Conservation (phyloP, 805 yeast genomes). For the Starmerella cellae region DNA sequence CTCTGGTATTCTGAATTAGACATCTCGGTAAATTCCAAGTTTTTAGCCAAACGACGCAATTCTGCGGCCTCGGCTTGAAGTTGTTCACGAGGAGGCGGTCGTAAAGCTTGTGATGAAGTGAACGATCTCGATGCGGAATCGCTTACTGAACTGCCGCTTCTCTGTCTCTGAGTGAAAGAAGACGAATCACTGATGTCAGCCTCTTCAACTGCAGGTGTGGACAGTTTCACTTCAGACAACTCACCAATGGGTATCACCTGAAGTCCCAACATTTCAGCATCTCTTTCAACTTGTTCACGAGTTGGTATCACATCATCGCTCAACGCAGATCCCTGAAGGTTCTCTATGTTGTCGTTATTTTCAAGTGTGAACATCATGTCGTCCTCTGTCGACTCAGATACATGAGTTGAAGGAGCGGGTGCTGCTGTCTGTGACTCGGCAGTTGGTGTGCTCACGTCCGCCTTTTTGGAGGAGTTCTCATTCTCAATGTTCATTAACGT, state of each 20-base stretch:
- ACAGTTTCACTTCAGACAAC: background rate
- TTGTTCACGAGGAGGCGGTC: background rate
- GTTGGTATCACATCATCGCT: constrained; percentile 6
- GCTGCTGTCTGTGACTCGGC: background rate
- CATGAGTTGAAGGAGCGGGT: background rate
- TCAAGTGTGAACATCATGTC: background rate
- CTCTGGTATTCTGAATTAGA: constrained; percentile 4
- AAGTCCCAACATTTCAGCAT: constrained; percentile 1
- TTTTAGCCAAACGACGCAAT: background rate
- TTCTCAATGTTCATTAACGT: background rate
- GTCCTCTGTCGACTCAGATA: background rate
- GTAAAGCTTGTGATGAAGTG: background rate
- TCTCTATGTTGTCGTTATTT: background rate
- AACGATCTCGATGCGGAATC: background rate
- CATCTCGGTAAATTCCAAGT: constrained; percentile 1
- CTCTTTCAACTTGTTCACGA: constrained; percentile 2
- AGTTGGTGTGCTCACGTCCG: background rate
- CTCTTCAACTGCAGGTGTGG: background rate
- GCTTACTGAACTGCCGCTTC: background rate
- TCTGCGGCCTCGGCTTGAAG: background rate
- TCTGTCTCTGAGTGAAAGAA: background rate
- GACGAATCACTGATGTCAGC: background rate
- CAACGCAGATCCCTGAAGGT: background rate
- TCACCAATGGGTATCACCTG: background rate
- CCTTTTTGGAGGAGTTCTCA: background rate